Base-by-base conservation (phyloP, 768 basidiomycete species). In the Tylopilus felleus region DNA sequence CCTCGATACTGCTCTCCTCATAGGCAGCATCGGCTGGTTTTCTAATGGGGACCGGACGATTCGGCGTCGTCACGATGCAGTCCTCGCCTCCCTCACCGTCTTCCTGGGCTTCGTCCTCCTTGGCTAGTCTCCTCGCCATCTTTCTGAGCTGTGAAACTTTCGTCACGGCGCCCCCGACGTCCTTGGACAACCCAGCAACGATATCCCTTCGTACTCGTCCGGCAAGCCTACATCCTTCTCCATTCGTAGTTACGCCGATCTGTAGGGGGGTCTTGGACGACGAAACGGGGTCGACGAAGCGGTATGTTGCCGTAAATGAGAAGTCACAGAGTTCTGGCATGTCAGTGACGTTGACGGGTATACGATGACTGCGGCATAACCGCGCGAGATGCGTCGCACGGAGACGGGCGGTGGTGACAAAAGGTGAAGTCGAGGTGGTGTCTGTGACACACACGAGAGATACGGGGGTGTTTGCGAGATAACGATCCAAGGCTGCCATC, bases 211-310 rank as follows among this genome's bases (percentile, higher is more conserved):
- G 81, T 36, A 99, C 73, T 12, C 96, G 79, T 1, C 84, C 80
- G 0, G 86, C 86, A 5, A 99, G 76, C 7, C 96, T 75, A 63
- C 96, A 98, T 2, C 94, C 96, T 57, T 88, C 82, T 0, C 93
- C 93, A 60, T 97, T 98, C 0, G 95, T 95, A 4, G 93, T 90
- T 3, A 98, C 80, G 0, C 87, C 90, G 21, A 99, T 72, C 64
- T 90, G 89, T 1, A 91, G 71, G 3, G 83, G 65, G 1, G 81
- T 80, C 16, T 76, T 72, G 33, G 67, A 66, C 5, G 77, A 77
- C 1, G 73, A 74, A 12, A 66, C 61, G 4, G 77, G 61, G 64
- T 84, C 80, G 8, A 76, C 67, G 63, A 97, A 93, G 4, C 95
- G 87, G 60, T 98, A 91, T 0, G 88, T 82, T 1, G 94, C 82